These are phyloP conservation scores for Gossypium raimondii DNA, from an alignment of 345 rosid genomes.

Conservation along the genomic window DNA sequence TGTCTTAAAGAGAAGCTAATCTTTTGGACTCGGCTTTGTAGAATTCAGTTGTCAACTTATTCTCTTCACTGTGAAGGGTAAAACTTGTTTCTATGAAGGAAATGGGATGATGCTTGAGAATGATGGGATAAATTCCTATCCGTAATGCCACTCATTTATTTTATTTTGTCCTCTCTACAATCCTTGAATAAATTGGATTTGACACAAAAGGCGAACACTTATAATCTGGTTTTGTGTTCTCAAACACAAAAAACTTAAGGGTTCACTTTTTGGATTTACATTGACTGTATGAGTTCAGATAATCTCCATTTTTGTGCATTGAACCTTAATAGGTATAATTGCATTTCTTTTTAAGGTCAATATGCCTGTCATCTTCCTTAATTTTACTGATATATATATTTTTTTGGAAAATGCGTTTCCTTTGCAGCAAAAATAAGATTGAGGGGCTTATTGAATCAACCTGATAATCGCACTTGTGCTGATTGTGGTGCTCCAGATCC, in stretches of 20 bases:
- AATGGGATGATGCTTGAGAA: slow-evolving; percentile 4
- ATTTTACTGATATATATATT: neutral
- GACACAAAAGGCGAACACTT: neutral
- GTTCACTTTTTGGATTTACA: neutral
- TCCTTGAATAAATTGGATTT: neutral
- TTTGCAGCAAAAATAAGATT: slow-evolving; percentile 67
- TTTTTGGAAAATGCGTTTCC: neutral
- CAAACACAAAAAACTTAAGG: neutral
- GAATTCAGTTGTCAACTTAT: neutral
- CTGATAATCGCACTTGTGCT: slow-evolving; percentile 86
- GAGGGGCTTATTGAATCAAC: slow-evolving; percentile 61
- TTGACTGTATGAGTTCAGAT: neutral
- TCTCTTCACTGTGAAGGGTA: neutral
- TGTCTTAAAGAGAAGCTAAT: neutral
- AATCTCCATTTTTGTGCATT: neutral
- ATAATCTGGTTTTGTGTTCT: slow-evolving; percentile 3
- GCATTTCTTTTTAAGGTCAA: neutral
- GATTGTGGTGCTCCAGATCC: slow-evolving; percentile 98
- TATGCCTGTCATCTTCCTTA: neutral
- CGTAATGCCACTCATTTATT: neutral
- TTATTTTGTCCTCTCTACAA: neutral
- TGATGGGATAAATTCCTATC: neutral
- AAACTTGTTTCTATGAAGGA: neutral
- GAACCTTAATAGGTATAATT: neutral
- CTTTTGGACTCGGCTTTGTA: neutral